Evolutionary conservation across 345 rosid species (phyloP), one percentile per base, ranked within the genome.

Genomic region (Capsella bursapastoris): DNA sequence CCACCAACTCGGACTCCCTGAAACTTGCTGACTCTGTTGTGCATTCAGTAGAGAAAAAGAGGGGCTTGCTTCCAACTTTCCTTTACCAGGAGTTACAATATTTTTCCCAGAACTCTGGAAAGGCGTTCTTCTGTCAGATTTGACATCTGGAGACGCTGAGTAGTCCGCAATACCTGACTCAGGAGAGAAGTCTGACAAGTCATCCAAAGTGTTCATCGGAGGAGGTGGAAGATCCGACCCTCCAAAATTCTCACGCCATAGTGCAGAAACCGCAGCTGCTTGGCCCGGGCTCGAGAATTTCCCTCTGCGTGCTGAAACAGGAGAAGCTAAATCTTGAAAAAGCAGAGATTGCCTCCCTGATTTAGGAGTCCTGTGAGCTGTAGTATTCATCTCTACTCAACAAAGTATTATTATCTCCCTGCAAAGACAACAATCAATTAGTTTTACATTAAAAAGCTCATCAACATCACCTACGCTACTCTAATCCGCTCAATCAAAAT

Each of bases 171-270:
- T 86, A 3, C 99, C 97, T 1, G 94, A 85, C 66, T 92, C 99
- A 0, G 96, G 99, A 28, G 99, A 90, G 67, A 92, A 86, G 80
- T 95, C 96, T 0, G 93, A 81, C 8, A 96, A 93, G 79, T 95
- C 99, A 75, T 92, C 96, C 81, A 95, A 63, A 6, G 97, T 90
- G 74, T 78, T 88, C 82, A 92, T 78, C 4, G 99, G 99, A 71
- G 98, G 99, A 0, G 99, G 98, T 1, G 99, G 99, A 80, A 95
- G 97, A 84, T 95, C 97, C 0, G 97, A 86, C 55, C 87, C 87
- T 60, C 91, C 89, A 4, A 85, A 82, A 82, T 87, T 92, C 66
- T 95, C 99, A n/a, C 92, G 92, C 97, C 99, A 88, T 65, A 90
- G 82, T n/a, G 99, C 90, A 12, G 99, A 95, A 4, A 95, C 99